Conservation (phyloP, 441 rosid genomes). For the Raphanus hybrid region DNA sequence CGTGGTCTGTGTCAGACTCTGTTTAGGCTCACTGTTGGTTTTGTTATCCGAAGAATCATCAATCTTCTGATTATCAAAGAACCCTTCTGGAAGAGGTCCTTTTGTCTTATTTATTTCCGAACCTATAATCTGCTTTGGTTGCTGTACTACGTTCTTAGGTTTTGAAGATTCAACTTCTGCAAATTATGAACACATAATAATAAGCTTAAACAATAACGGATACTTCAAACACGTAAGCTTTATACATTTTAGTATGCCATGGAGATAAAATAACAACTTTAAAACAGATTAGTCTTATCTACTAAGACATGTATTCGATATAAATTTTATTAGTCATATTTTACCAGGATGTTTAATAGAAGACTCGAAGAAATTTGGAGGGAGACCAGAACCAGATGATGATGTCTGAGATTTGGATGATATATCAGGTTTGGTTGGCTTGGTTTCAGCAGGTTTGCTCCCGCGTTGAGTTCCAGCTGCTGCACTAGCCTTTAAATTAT, state of each 20-base stretch:
- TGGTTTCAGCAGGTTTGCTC: constrained; percentile 40
- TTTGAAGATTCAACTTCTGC: constrained; percentile 41
- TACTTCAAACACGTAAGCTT: not conserved
- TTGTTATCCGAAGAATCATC: constrained; percentile 62
- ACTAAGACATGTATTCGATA: no score
- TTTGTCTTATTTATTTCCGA: constrained; percentile 52
- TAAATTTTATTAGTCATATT: not conserved
- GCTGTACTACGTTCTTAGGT: constrained; percentile 39
- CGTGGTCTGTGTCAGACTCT: constrained; percentile 34
- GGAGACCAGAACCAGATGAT: constrained; percentile 60
- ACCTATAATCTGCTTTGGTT: constrained; percentile 33
- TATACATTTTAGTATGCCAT: not conserved
- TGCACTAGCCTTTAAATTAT: constrained; percentile 69
- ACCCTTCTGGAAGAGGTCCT: constrained; percentile 75
- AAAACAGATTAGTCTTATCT: not conserved
- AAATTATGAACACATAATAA: no score
- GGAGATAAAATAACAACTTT: not conserved
- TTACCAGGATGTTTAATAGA: constrained; percentile 48
- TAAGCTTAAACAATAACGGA: not conserved
- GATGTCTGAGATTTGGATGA: constrained; percentile 45
- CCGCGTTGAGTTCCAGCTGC: constrained; percentile 50
- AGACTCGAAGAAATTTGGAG: constrained; percentile 57
- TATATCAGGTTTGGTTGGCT: constrained; percentile 35
- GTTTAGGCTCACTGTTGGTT: constrained; percentile 45
- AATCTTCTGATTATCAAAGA: constrained; percentile 70